Conservation (phyloP, 148 eudicot genomes). For the Salicornia ramosissima region DNA sequence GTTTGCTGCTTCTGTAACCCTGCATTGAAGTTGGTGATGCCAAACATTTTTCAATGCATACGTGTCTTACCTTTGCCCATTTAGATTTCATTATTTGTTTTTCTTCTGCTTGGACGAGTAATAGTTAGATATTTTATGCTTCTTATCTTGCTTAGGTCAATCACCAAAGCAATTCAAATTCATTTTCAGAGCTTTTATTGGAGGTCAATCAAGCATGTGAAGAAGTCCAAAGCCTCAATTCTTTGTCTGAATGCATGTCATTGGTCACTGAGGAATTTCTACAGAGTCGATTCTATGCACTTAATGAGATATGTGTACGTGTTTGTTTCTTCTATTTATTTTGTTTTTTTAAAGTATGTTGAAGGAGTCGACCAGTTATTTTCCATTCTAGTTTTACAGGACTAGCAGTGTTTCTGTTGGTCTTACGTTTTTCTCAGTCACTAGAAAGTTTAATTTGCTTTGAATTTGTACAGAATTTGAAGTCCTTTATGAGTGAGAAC, state of each 20-base stretch:
- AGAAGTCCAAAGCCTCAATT: conserved; percentile 49
- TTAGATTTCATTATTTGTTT: neutral
- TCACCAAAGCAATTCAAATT: conserved; percentile 48
- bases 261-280: conserved; percentile 53
- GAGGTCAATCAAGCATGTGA: conserved; percentile 58
- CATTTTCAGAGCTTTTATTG: conserved; percentile 34
- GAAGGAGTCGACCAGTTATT: neutral
- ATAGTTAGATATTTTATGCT: neutral
- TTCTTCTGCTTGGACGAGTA: neutral
- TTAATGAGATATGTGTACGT: conserved; percentile 53
- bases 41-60: conserved; percentile 10
- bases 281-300: conserved; percentile 31
- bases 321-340: neutral
- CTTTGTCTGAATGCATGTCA: conserved; percentile 37
- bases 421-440: neutral
- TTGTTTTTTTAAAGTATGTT: neutral
- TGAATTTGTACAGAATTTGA: conserved; percentile 51
- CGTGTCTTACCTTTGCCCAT: neutral
- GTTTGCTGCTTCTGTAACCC: conserved; percentile 14
- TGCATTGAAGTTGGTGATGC: conserved; percentile 5
- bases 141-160: conserved; percentile 24
- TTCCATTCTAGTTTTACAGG: neutral
- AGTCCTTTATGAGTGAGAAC: conserved; percentile 33
- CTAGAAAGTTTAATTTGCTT: conserved; percentile 6
- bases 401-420: too few species aligned